Evolutionary conservation across 768 basidiomycete genomes (phyloP), one percentile per base, ranked within the genome.

Genomic region (Kwoniella heveanensis): DNA sequence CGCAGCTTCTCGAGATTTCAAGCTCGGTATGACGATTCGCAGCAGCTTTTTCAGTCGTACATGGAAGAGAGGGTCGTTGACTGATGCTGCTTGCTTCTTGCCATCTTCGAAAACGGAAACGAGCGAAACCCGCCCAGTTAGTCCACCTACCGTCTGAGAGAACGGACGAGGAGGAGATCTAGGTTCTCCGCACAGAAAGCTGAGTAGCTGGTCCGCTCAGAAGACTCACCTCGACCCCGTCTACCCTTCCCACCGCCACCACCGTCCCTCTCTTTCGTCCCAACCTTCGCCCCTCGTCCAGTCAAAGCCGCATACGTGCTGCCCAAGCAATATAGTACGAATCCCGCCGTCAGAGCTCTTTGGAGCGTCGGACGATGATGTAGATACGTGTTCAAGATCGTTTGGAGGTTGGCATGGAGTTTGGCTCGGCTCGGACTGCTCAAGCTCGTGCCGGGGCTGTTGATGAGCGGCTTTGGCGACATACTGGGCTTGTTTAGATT

Each of bases 21-120:
- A 79, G 47, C 88, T 84, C 2, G 94, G 95, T 59, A 97, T 91
- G 22, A 94, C 90, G 53, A 98, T 96, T 21, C 86, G 84, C 37
- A 96, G 83, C 54, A 99, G 88, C 29, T 81, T 81, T 24, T 85
- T 84, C 21, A 99, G 84, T 9, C 92, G 86, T 65, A 87, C 84
- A 73, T 92, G 94, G 82, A 98, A 98, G 21, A 91, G 77, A 1
- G 90, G 90, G 79, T 97, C 95, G n/a, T 95, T 88, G 88, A 92
- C 72, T 12, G 67, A 69, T 27, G 60, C 68, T n/a, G 39, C 37
- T 5, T 50, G 51, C 22, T 64, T 64, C 24, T 64, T 61, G 17
- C 56, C 47, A 24, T 54, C 69, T 62, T n/a, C n/a, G n/a, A 22
- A 60, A 36, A 60, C 75, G 32, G 32, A 36, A 36, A 36, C 32